These are phyloP conservation scores for Leccinum solheimii DNA, from an alignment of 1,284 basidiomycete genomes.

Conservation along the genomic window DNA sequence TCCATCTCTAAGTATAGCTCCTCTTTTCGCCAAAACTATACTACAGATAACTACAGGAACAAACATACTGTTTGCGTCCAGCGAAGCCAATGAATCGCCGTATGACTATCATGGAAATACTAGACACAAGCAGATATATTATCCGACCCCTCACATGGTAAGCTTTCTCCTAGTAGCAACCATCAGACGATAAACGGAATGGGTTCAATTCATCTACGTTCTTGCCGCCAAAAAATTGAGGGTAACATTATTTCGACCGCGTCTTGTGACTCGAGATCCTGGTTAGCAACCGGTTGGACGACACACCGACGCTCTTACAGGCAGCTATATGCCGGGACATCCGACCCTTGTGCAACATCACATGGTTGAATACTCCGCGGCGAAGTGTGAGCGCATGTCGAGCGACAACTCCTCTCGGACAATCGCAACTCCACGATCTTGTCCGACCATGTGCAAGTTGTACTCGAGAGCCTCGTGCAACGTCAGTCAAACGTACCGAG, in stretches of 20 bases:
- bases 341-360: not conserved
- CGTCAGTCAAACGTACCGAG: not conserved
- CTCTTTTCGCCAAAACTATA: not conserved
- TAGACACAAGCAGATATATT: not conserved
- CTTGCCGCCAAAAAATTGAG: not conserved
- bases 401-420: not conserved
- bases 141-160: not conserved
- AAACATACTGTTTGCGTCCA: not conserved
- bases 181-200: not conserved
- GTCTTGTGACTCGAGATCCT: not conserved
- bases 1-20: not conserved
- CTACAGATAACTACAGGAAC: not conserved
- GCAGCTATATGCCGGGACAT: not conserved
- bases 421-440: not conserved
- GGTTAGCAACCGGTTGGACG: not conserved
- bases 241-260: not conserved
- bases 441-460: not conserved
- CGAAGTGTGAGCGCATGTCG: not conserved
- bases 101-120: not conserved
- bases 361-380: not conserved
- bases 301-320: not conserved
- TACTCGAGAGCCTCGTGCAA: not conserved
- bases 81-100: not conserved
- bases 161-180: not conserved
- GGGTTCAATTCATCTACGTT: too few species aligned